phyloP scores from a whole-genome alignment of 2,329 filamentous ascomycete genomes.

The Phoma sp. region DNA sequence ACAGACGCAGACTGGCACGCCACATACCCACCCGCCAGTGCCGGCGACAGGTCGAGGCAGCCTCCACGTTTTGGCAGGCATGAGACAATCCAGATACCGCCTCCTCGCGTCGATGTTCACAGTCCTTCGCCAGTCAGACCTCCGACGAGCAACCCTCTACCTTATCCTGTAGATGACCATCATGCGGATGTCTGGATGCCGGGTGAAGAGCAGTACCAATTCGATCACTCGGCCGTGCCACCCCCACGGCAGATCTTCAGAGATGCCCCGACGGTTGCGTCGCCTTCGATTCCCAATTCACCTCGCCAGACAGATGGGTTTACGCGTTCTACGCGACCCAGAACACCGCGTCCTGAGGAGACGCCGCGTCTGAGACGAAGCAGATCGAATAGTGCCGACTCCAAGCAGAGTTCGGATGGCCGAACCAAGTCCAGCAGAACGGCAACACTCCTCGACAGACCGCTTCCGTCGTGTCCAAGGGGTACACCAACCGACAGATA shows the following conservation, averaged over 20 bases:
- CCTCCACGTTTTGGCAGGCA: conserved; percentile 36
- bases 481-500: conserved; percentile 66
- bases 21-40: conserved; percentile 36
- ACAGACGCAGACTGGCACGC: conserved; percentile 40
- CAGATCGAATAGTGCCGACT: conserved; percentile 37
- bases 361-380: conserved; percentile 25
- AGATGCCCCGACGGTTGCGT: conserved; percentile 29
- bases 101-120: conserved; percentile 42
- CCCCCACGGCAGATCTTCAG: conserved; percentile 32
- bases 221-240: conserved; percentile 35
- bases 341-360: conserved; percentile 28
- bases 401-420: conserved; percentile 32
- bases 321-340: conserved; percentile 16
- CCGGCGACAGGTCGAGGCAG: conserved; percentile 34
- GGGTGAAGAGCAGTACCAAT: conserved; percentile 51
- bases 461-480: conserved; percentile 69
- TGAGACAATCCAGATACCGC: conserved; percentile 39
- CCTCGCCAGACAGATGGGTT: conserved; percentile 29
- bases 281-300: conserved; percentile 28
- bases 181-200: conserved; percentile 50
- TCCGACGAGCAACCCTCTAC: conserved; percentile 37
- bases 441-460: conserved; percentile 26
- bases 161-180: conserved; percentile 56
- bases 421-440: conserved; percentile 26
- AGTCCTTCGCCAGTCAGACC: conserved; percentile 42